Percentiles rank a stretch among this genome's conserved stretches.
These are phyloP conservation scores for Carex pumila DNA, from an alignment of 176 grass and related monocot species.

Conservation along the genomic window DNA sequence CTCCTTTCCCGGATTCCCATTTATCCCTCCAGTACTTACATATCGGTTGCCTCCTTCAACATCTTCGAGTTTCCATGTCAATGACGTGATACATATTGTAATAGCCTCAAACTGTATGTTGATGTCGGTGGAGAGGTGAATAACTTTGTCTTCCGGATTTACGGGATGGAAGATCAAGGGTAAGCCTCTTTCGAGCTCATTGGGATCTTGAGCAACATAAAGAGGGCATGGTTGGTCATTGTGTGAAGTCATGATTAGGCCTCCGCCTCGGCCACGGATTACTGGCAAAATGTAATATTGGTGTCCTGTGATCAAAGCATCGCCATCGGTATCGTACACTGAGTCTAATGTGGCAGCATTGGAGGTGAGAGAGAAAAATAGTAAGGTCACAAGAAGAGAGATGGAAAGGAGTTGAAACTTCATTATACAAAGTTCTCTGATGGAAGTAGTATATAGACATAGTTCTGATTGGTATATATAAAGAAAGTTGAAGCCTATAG, in stretches of 20 bases:
- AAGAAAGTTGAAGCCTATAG: background rate
- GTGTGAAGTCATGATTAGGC: constrained; percentile 30
- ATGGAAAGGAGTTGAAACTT: background rate
- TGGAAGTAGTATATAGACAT: too few species aligned
- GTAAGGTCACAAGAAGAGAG: background rate
- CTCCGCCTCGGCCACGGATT: constrained; percentile 12
- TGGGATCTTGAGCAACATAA: constrained; percentile 34
- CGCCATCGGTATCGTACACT: background rate
- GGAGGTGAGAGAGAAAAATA: background rate
- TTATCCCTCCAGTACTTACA: constrained; percentile 27
- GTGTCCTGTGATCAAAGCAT: background rate
- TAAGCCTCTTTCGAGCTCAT: background rate
- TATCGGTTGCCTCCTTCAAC: background rate
- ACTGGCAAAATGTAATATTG: constrained; percentile 47
- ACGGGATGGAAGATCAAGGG: constrained; percentile 27
- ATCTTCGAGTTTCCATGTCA: constrained; percentile 31
- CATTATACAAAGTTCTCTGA: background rate
- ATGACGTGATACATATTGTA: constrained; percentile 41
- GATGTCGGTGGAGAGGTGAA: constrained; percentile 33
- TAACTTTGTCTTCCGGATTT: background rate
- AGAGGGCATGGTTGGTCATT: constrained; percentile 25
- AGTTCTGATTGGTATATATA: background rate
- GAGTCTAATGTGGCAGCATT: background rate
- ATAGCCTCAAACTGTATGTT: constrained; percentile 26
- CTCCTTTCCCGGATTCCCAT: background rate